These are phyloP conservation scores for Colletotrichum agaves DNA, from an alignment of 2,329 filamentous ascomycete genomes.

Conservation along the genomic window DNA sequence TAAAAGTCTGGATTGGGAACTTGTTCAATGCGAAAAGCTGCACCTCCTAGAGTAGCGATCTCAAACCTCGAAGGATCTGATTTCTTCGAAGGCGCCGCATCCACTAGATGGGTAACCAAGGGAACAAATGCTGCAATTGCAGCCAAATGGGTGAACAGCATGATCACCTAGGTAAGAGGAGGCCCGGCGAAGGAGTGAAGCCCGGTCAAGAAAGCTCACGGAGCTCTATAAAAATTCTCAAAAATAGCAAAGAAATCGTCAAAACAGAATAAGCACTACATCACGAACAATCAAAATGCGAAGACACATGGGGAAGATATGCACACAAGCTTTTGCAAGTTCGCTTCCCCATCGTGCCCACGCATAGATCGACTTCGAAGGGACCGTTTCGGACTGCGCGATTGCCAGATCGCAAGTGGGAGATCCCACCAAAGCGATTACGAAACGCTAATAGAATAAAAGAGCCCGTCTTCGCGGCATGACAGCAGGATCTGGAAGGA, in stretches of 20 bases:
- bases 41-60: slow-evolving; percentile 51
- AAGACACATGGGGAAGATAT: slow-evolving; percentile 28
- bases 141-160: slow-evolving; percentile 48
- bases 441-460: slow-evolving; percentile 14
- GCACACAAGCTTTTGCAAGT: slow-evolving; percentile 38
- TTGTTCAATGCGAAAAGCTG: slow-evolving; percentile 52
- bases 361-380: slow-evolving; percentile 28
- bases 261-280: neutral
- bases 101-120: slow-evolving; percentile 39
- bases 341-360: slow-evolving; percentile 16
- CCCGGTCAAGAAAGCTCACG: slow-evolving; percentile 28
- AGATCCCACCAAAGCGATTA: slow-evolving; percentile 6
- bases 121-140: slow-evolving; percentile 45
- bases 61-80: slow-evolving; percentile 41
- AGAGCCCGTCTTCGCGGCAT: neutral
- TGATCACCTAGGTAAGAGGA: slow-evolving; percentile 40
- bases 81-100: slow-evolving; percentile 44
- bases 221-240: slow-evolving; percentile 14
- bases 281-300: neutral
- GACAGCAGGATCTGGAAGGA: neutral
- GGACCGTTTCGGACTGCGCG: slow-evolving; percentile 27
- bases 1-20: slow-evolving; percentile 51
- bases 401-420: slow-evolving; percentile 2
- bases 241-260: neutral
- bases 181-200: slow-evolving; percentile 38